phyloP scores from a whole-genome alignment of 441 rosid genomes.

The Pelargonium citronellum region DNA sequence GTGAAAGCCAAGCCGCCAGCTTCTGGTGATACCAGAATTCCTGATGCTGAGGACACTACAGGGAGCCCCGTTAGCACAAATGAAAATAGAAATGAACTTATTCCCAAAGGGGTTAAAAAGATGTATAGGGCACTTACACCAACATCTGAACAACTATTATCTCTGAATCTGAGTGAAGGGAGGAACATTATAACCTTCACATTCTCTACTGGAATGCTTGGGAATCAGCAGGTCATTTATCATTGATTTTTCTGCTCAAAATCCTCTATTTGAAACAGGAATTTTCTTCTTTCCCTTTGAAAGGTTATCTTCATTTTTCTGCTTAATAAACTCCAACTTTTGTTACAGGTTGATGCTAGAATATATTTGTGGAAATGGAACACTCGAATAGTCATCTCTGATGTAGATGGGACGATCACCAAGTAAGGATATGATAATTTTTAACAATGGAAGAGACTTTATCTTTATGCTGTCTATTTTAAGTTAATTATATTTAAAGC shows the following conservation, averaged over 20 bases:
- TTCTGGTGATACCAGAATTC: constrained; percentile 25
- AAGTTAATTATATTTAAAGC: constrained; percentile 3
- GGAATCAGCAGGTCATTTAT: constrained; percentile 70
- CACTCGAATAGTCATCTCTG: constrained; percentile 78
- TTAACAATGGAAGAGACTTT: constrained; percentile 9
- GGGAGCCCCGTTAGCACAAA: constrained; percentile 20
- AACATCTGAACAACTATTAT: constrained; percentile 79
- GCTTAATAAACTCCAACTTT: constrained; percentile 7
- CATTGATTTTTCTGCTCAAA: constrained; percentile 12
- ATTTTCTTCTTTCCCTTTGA: constrained; percentile 6
- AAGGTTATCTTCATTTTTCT: constrained; percentile 11
- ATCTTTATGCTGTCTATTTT: constrained; percentile 7
- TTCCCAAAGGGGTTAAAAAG: constrained; percentile 44
- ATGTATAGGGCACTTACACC: constrained; percentile 56
- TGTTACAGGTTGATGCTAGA: constrained; percentile 77
- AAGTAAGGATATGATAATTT: constrained; percentile 42
- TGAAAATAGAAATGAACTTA: constrained; percentile 27
- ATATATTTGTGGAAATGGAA: constrained; percentile 96
- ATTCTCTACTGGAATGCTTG: constrained; percentile 85
- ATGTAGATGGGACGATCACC: constrained; percentile 98
- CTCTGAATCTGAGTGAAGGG: constrained; percentile 77
- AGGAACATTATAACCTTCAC: constrained; percentile 67
- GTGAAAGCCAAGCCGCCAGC: constrained; percentile 27
- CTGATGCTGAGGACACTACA: constrained; percentile 31
- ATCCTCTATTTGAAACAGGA: background rate